Percentiles rank a stretch among this genome's conserved stretches.
phyloP scores from a whole-genome alignment of 805 yeast genomes.

The Blastobotrys peoriensis region DNA sequence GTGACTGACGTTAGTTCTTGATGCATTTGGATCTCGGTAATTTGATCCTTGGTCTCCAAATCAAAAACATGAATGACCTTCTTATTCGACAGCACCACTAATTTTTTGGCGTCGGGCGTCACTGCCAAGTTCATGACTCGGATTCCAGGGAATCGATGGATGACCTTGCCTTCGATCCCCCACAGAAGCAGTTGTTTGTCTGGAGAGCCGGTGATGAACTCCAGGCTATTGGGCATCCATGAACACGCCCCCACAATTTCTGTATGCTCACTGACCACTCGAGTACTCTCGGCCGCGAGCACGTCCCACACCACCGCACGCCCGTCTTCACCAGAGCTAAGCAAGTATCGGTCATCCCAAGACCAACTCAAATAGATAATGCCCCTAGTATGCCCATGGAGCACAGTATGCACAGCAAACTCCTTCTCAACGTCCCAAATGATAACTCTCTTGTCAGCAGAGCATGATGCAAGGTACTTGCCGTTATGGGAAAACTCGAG shows the following conservation, averaged over 20 bases:
- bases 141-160: conserved; percentile 30
- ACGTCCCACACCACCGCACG: conserved; percentile 66
- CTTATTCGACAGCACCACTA: conserved; percentile 62
- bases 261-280: conserved; percentile 21
- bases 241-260: conserved; percentile 48
- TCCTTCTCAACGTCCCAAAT: conserved; percentile 53
- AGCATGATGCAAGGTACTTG: conserved; percentile 65
- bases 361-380: conserved; percentile 67
- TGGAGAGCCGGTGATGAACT: conserved; percentile 69
- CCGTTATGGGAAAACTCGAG: conserved; percentile 75
- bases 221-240: conserved; percentile 54
- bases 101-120: conserved; percentile 53
- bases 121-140: conserved; percentile 66
- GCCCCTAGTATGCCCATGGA: conserved; percentile 29
- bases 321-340: conserved; percentile 70
- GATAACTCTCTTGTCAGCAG: conserved; percentile 57
- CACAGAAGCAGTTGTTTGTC: conserved; percentile 57
- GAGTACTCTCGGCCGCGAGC: conserved; percentile 30
- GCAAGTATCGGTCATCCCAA: conserved; percentile 56
- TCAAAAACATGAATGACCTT: conserved; percentile 57
- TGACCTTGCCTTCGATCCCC: conserved; percentile 28
- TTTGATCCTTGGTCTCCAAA: conserved; percentile 34
- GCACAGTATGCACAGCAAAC: conserved; percentile 28
- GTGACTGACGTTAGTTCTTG: conserved; percentile 62
- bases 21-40: conserved; percentile 45